Conservation (phyloP, 1,284 basidiomycete genomes). For the Rhodotorula sp. region DNA sequence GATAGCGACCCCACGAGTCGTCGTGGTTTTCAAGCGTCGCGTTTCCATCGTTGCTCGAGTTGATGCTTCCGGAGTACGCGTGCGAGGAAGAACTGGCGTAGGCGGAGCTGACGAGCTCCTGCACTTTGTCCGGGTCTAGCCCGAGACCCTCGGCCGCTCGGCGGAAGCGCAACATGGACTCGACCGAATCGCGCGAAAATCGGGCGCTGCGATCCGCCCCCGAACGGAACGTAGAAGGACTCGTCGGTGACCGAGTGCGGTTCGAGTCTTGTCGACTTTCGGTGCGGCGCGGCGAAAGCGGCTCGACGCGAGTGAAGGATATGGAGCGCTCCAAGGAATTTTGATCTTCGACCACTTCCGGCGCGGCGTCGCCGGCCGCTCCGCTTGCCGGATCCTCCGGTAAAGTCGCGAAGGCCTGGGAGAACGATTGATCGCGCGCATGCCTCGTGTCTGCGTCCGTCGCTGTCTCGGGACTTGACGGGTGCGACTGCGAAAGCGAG, state of each 20-base stretch:
- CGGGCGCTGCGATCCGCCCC: neutral
- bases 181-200: conserved; percentile 14
- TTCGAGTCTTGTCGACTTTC: neutral
- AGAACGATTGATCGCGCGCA: neutral
- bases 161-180: conserved; percentile 30
- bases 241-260: neutral
- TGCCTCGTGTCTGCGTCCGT: neutral
- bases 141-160: conserved; percentile 36
- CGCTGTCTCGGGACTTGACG: neutral
- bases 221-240: neutral
- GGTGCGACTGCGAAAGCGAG: neutral
- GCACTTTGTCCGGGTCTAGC: conserved; percentile 26
- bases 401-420: neutral
- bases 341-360: too few relatives aligned
- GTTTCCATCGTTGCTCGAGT: conserved; percentile 7
- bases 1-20: neutral
- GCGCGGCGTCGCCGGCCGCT: too few relatives aligned
- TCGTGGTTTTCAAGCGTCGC: neutral
- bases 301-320: too few relatives aligned
- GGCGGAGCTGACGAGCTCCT: conserved; percentile 33
- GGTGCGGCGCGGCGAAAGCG: too few relatives aligned
- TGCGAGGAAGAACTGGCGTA: conserved; percentile 21
- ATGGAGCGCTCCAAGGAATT: too few relatives aligned
- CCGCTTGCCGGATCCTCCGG: too few relatives aligned
- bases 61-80: conserved; percentile 6